phyloP scores from a whole-genome alignment of 2,329 filamentous ascomycete species.

The Zasmidium citrigriseum region DNA sequence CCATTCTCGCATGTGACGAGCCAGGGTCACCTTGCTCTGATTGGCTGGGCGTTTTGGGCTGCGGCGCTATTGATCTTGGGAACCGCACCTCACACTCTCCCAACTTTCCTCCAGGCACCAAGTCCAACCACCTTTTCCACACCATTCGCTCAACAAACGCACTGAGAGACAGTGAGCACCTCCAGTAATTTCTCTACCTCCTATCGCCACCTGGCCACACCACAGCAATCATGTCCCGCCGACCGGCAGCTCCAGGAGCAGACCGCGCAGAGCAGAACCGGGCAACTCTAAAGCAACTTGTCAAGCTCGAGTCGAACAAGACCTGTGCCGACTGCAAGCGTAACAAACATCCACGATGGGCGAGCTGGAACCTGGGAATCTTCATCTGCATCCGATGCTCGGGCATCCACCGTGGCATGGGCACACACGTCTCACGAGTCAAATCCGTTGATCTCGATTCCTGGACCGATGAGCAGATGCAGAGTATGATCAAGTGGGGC shows the following conservation, averaged over 20 bases:
- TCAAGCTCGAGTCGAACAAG: slow-evolving; percentile 96
- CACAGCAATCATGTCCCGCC: slow-evolving; percentile 67
- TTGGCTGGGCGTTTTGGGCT: background rate
- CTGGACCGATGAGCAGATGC: slow-evolving; percentile 97
- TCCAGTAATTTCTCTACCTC: background rate
- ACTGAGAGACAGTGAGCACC: no score
- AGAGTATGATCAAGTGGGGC: slow-evolving; percentile 92
- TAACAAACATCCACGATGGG: slow-evolving; percentile 99
- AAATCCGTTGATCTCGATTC: slow-evolving; percentile 97
- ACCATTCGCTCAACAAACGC: background rate
- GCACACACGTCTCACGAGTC: slow-evolving; percentile 95
- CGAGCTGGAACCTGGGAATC: slow-evolving; percentile 96
- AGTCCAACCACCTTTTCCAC: background rate
- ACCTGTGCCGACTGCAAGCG: slow-evolving; percentile 97
- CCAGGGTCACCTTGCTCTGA: background rate
- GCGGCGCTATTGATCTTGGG: background rate
- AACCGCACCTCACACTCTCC: background rate
- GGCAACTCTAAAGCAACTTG: slow-evolving; percentile 86
- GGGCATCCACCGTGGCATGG: slow-evolving; percentile 97
- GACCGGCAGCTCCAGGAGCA: slow-evolving; percentile 67
- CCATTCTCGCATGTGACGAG: background rate
- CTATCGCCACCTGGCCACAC: background rate
- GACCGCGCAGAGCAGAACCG: slow-evolving; percentile 92
- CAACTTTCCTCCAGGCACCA: background rate
- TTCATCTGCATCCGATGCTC: slow-evolving; percentile 97